Conservation (phyloP, 2,329 filamentous ascomycete genomes). For the Dryadomyces quercus-mongolicae region DNA sequence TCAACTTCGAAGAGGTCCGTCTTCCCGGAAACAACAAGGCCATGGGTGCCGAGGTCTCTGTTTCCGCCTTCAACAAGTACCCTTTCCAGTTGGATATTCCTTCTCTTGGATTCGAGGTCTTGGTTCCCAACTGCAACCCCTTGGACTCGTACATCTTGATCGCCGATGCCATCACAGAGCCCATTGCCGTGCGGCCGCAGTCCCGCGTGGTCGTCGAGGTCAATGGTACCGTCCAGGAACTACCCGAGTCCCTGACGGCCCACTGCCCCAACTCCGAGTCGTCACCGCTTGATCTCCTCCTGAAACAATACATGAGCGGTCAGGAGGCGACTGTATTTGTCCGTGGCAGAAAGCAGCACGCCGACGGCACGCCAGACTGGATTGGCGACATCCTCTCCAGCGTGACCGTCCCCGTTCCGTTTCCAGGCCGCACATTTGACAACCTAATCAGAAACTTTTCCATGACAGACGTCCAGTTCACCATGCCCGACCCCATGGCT, state of each 20-base stretch:
- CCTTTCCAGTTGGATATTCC: slow-evolving; percentile 68
- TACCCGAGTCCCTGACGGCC: slow-evolving; percentile 61
- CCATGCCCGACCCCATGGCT: slow-evolving; percentile 67
- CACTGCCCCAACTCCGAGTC: slow-evolving; percentile 64
- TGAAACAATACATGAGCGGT: slow-evolving; percentile 73
- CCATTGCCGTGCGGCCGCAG: slow-evolving; percentile 55
- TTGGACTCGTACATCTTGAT: slow-evolving; percentile 65
- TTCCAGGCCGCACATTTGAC: slow-evolving; percentile 72
- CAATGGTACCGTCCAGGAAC: slow-evolving; percentile 56
- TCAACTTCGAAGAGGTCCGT: slow-evolving; percentile 66
- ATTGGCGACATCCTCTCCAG: slow-evolving; percentile 67
- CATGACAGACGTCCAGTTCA: slow-evolving; percentile 74
- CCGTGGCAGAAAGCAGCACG: slow-evolving; percentile 59
- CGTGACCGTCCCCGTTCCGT: slow-evolving; percentile 71
- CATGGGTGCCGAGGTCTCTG: slow-evolving; percentile 68
- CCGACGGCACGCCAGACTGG: slow-evolving; percentile 65
- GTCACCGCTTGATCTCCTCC: slow-evolving; percentile 73
- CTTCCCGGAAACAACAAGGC: slow-evolving; percentile 38
- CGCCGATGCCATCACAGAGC: slow-evolving; percentile 59
- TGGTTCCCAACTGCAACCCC: slow-evolving; percentile 69
- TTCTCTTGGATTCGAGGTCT: slow-evolving; percentile 68
- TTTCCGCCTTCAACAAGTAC: slow-evolving; percentile 63
- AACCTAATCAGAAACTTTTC: slow-evolving; percentile 81
- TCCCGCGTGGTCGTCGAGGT: slow-evolving; percentile 57
- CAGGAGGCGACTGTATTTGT: slow-evolving; percentile 70